Base-by-base conservation (phyloP, 805 yeast species). In the Ogataea paradorogensis region DNA sequence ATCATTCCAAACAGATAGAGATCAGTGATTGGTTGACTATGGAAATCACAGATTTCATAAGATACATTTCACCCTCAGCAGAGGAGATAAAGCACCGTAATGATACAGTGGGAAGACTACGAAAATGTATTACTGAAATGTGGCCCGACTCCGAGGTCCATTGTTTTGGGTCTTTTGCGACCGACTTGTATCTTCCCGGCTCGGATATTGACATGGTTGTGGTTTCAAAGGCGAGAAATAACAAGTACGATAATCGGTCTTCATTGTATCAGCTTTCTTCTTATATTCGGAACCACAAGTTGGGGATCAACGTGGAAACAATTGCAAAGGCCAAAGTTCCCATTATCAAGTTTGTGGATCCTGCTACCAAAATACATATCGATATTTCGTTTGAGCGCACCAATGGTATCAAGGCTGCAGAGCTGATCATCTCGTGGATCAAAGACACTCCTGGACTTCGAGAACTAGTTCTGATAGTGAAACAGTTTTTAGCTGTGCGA, bases 191-290 rank as follows among this genome's bases (percentile, higher is more conserved):
- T 56, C 69, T 91, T 13, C 98, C 98, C 0, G 95, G 95, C 2
- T 87, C 96, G 0, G 99, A 91, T 69, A 88, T 91, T 23, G 99
- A 91, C 62, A 82, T 93, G 80, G 97, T 90, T 31, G 76, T 91
- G 16, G 69, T 82, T 3, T 83, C 95, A 15, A 63, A 70, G 13
- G 46, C 35, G 5, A 41, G 57, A 37, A 63, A 67, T 10, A 80
- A 82, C 2, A 74, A 71, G 46, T 72, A 76, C 50, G 88, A 77
- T 52, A 75, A 73, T 42, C 75, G 86, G 55, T 71, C 78, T n/a
- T 67, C 76, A 16, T 63, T 91, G 32, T 89, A 82, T 58, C 81
- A 80, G 52, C 67, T 91, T 9, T 80, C 95, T 2, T 78, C 88
- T 5, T 76, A 73, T 52, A 68, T 91, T 46, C 73, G 86, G 51